Conservation (phyloP, 192 early-diverging fungal species). For the Coemansia sp. region DNA sequence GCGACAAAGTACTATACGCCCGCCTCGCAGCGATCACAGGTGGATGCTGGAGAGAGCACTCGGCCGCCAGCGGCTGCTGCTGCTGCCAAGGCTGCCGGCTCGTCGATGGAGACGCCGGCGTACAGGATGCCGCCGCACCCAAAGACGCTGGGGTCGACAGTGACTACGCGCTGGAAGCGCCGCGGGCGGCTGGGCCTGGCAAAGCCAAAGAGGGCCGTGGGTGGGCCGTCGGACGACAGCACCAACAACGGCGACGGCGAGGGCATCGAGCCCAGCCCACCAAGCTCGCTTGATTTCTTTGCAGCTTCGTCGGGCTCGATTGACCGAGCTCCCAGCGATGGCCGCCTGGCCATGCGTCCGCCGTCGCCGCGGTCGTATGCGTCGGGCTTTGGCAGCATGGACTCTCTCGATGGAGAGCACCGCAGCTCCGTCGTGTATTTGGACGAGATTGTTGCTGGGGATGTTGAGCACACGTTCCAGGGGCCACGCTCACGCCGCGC, state of each 20-base stretch:
- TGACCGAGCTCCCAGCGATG: conserved; percentile 3
- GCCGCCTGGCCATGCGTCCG: conserved; percentile 5
- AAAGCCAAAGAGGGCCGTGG: conserved; percentile 31
- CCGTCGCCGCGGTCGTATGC: conserved; percentile 12
- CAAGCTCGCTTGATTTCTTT: conserved; percentile 18
- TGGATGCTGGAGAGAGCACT: background rate
- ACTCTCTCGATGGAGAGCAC: conserved; percentile 4
- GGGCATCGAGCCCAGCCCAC: conserved; percentile 12
- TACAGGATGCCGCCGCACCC: conserved; percentile 32
- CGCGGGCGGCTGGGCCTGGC: conserved; percentile 41
- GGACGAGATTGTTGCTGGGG: conserved; percentile 13
- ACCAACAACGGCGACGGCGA: conserved; percentile 2
- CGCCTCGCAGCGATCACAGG: too few relatives aligned
- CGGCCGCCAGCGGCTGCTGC: background rate
- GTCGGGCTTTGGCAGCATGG: conserved; percentile 12
- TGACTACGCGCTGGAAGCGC: conserved; percentile 35
- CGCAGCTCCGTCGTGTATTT: conserved; percentile 16
- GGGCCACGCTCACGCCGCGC: conserved; percentile 3
- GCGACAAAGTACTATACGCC: too few relatives aligned
- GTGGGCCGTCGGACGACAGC: conserved; percentile 12
- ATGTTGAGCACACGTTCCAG: conserved; percentile 29
- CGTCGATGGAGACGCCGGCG: conserved; percentile 27
- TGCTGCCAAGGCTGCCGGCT: background rate
- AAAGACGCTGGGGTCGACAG: conserved; percentile 26
- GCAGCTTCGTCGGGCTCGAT: conserved; percentile 6